phyloP scores from a whole-genome alignment of 208 protist genomes.

The Leishmania guyanensis region DNA sequence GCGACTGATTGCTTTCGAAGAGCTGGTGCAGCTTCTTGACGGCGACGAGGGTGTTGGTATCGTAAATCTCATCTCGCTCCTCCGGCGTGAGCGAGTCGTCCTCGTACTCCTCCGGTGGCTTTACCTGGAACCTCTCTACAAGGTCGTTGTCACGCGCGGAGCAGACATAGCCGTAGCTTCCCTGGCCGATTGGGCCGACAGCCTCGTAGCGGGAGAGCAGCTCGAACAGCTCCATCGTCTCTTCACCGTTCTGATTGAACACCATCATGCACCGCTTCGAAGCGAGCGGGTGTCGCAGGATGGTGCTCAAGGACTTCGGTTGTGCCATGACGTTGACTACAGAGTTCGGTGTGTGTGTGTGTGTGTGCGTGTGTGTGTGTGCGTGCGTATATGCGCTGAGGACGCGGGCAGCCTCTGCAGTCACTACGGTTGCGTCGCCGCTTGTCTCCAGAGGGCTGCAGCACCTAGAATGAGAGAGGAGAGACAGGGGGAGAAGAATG shows the following conservation, averaged over 20 bases:
- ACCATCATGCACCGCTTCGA: conserved; percentile 77
- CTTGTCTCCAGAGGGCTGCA: not conserved
- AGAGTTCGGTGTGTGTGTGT: not conserved
- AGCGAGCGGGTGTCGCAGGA: conserved; percentile 73
- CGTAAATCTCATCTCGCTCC: conserved; percentile 64
- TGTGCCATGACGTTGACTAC: conserved; percentile 19
- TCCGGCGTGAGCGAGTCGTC: conserved; percentile 38
- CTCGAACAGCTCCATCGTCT: conserved; percentile 76
- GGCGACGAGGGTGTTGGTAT: conserved; percentile 65
- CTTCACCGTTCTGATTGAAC: conserved; percentile 49
- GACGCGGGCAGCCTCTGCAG: not conserved
- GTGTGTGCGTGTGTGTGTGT: not conserved
- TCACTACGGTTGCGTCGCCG: not conserved
- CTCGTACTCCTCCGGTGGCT: conserved; percentile 54
- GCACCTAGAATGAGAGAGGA: not conserved
- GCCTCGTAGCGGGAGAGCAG: conserved; percentile 78
- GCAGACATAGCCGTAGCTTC: conserved; percentile 82
- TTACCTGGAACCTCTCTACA: conserved; percentile 51
- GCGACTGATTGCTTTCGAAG: conserved; percentile 77
- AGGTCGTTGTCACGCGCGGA: conserved; percentile 71
- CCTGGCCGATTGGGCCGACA: conserved; percentile 61
- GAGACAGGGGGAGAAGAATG: not conserved
- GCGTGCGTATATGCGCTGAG: not conserved
- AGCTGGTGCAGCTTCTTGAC: conserved; percentile 80
- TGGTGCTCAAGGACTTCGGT: conserved; percentile 24